These are phyloP conservation scores for Angomonas deanei DNA, from an alignment of 208 protist genomes.

Conservation along the genomic window DNA sequence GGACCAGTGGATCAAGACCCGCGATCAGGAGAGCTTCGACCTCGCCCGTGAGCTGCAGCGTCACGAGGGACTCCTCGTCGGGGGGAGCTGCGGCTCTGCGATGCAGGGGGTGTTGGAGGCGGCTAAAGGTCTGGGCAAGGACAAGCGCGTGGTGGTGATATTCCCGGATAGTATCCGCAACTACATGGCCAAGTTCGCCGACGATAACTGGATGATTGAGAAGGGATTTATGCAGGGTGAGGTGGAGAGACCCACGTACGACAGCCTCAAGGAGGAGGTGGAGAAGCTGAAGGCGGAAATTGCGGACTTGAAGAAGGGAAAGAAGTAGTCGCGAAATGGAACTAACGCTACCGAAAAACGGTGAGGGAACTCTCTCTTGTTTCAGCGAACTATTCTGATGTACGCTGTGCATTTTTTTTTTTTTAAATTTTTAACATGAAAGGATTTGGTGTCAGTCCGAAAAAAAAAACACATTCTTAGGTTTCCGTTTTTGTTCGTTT, in stretches of 20 bases:
- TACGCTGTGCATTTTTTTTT: neutral
- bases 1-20: slow-evolving; percentile 92
- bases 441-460: neutral
- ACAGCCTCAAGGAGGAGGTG: slow-evolving; percentile 51
- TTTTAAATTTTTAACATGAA: slow-evolving; percentile 7
- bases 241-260: slow-evolving; percentile 74
- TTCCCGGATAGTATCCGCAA: slow-evolving; percentile 95
- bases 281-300: slow-evolving; percentile 53
- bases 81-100: slow-evolving; percentile 92
- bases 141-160: slow-evolving; percentile 92
- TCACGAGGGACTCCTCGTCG: slow-evolving; percentile 94
- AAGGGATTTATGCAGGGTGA: slow-evolving; percentile 84
- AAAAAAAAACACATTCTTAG: slow-evolving; percentile 14
- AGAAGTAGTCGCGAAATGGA: slow-evolving; percentile 17
- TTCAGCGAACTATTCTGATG: neutral
- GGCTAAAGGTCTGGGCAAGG: slow-evolving; percentile 85
- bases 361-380: neutral
- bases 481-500: no score
- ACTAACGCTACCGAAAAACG: neutral
- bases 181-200: slow-evolving; percentile 97
- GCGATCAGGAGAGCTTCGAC: slow-evolving; percentile 92
- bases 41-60: slow-evolving; percentile 91
- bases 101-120: slow-evolving; percentile 88
- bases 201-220: slow-evolving; percentile 95
- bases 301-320: slow-evolving; percentile 44